Evolutionary conservation across 202 grass and related monocot genomes (phyloP).

Genomic region (Saccharum hybrid): DNA sequence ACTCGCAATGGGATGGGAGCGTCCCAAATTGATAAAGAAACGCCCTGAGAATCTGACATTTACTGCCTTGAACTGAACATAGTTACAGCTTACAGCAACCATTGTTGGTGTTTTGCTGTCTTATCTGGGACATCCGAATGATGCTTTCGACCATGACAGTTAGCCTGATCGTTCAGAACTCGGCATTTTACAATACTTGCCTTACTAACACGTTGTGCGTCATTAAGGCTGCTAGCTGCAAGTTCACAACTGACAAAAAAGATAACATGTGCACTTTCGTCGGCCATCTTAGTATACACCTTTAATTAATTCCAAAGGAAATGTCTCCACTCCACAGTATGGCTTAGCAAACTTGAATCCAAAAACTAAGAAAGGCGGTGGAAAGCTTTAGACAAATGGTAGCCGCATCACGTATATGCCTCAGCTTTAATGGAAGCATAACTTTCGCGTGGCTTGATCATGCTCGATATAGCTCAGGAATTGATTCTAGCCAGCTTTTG

Average conservation of each 20-base stretch:
- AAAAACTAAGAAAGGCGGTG: slow-evolving; percentile 29
- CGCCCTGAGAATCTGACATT: background rate
- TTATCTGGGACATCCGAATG: background rate
- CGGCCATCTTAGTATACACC: background rate
- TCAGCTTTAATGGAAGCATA: slow-evolving; percentile 40
- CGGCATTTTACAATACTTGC: background rate
- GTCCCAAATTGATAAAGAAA: background rate
- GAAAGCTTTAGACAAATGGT: slow-evolving; percentile 24
- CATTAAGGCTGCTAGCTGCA: background rate
- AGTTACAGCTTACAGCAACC: too few relatives aligned
- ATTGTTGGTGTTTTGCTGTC: background rate
- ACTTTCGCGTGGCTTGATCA: slow-evolving; percentile 44
- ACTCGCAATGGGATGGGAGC: background rate
- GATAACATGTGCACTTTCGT: slow-evolving; percentile 1
- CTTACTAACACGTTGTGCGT: background rate
- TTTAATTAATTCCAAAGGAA: background rate
- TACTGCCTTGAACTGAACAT: background rate
- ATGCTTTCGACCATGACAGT: background rate
- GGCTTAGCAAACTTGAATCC: slow-evolving; percentile 27
- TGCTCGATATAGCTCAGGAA: slow-evolving; percentile 22
- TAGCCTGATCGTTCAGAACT: slow-evolving; percentile 5
- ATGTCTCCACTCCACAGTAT: background rate
- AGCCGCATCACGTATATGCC: slow-evolving; percentile 26
- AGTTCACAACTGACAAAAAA: background rate
- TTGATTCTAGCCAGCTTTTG: slow-evolving; percentile 34